These are phyloP conservation scores for Aspergillus ellipticus DNA, from an alignment of 495 filamentous ascomycete genomes.

Conservation along the genomic window DNA sequence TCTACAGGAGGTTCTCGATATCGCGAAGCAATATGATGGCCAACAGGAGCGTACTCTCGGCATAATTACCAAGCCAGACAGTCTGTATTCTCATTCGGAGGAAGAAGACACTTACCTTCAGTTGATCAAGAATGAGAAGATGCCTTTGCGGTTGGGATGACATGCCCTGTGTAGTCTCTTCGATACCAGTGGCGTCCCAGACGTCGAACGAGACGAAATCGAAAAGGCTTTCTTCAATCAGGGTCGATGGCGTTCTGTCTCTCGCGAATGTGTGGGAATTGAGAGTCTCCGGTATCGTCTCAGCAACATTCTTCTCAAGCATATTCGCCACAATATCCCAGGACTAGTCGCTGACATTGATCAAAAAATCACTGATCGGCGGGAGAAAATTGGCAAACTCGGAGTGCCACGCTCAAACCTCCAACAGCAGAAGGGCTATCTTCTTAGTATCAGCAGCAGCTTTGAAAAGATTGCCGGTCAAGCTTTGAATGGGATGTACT, in stretches of 20 bases:
- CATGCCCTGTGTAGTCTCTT: constrained; percentile 61
- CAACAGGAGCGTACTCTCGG: constrained; percentile 48
- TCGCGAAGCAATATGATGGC: constrained; percentile 39
- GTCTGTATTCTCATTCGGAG: constrained; percentile 26
- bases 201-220: constrained; percentile 23
- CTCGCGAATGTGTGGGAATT: constrained; percentile 30
- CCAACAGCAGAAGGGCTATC: constrained; percentile 50
- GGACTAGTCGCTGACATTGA: constrained; percentile 28
- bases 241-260: constrained; percentile 32
- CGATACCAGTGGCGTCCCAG: constrained; percentile 27
- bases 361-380: constrained; percentile 15
- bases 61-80: constrained; percentile 49
- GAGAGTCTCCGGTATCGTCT: constrained; percentile 37
- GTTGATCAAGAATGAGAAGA: constrained; percentile 56
- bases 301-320: constrained; percentile 37
- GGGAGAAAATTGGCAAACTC: constrained; percentile 37
- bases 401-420: constrained; percentile 46
- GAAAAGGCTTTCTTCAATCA: constrained; percentile 33
- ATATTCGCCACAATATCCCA: constrained; percentile 39
- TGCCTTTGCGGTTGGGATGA: constrained; percentile 71
- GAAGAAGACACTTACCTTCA: constrained; percentile 49
- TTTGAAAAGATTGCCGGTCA: constrained; percentile 50
- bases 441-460: constrained; percentile 48
- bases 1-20: constrained; percentile 46
- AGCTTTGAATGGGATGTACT: constrained; percentile 54